A percentile compares a stretch with the other conserved stretches of the same genome.
Evolutionary conservation across 768 basidiomycete genomes (phyloP).

Genomic region (Suillus americanus): DNA sequence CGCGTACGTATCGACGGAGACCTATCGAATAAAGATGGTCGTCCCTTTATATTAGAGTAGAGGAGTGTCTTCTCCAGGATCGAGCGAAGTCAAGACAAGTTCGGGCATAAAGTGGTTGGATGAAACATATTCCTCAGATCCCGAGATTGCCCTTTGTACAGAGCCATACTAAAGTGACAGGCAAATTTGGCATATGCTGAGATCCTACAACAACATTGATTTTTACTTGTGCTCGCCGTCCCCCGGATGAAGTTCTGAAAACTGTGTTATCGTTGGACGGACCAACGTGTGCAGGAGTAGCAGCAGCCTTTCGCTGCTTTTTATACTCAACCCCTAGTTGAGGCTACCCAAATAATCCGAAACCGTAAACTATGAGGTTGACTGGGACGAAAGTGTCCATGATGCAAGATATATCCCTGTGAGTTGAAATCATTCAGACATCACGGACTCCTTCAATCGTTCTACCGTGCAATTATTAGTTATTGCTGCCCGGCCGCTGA

Average conservation of each 20-base stretch:
- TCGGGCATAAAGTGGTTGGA: not conserved
- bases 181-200: not conserved
- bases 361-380: not conserved
- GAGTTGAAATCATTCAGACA: not conserved
- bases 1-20: not conserved
- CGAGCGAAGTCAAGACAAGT: not conserved
- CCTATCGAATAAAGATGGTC: not conserved
- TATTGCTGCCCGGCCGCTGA: not conserved
- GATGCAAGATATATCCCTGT: not conserved
- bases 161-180: not conserved
- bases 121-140: not conserved
- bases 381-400: not conserved
- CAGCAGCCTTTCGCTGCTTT: not conserved
- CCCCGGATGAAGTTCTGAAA: not conserved
- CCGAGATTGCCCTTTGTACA: not conserved
- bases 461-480: not conserved
- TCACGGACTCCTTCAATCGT: too few species aligned
- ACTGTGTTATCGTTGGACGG: not conserved
- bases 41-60: not conserved
- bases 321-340: not conserved
- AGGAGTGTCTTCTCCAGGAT: not conserved
- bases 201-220: not conserved
- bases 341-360: not conserved
- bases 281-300: not conserved
- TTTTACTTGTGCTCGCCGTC: not conserved